These are phyloP conservation scores for Penicillium simplicissimum DNA, from an alignment of 495 filamentous ascomycete species.

Conservation along the genomic window DNA sequence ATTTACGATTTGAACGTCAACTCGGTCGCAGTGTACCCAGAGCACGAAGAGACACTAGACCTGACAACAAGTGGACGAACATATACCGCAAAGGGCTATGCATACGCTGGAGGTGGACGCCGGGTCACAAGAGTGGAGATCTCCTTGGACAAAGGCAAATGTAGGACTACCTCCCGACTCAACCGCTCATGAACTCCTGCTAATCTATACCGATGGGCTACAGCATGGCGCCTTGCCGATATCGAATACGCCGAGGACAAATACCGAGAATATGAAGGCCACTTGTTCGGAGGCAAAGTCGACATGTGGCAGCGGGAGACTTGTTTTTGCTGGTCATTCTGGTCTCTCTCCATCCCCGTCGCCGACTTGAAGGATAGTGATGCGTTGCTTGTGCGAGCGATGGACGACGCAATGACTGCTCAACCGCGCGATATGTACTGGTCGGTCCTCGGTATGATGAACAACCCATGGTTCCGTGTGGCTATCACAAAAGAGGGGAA, in stretches of 20 bases:
- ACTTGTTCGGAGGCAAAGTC: constrained; percentile 74
- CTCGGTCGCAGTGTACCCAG: constrained; percentile 77
- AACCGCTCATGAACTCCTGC: background rate
- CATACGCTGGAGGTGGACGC: constrained; percentile 87
- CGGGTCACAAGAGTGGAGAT: constrained; percentile 82
- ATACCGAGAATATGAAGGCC: constrained; percentile 69
- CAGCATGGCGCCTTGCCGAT: constrained; percentile 76
- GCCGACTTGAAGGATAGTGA: constrained; percentile 60
- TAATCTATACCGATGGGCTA: constrained; percentile 11
- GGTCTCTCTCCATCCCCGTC: constrained; percentile 72
- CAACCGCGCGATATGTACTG: constrained; percentile 97
- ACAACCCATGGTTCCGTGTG: constrained; percentile 92
- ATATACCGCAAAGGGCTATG: constrained; percentile 79
- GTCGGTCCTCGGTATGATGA: constrained; percentile 98
- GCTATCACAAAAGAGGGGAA: constrained; percentile 71
- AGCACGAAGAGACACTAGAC: constrained; percentile 73
- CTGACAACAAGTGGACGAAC: constrained; percentile 47
- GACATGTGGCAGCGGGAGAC: constrained; percentile 83
- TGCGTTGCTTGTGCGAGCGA: constrained; percentile 81
- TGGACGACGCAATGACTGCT: constrained; percentile 88
- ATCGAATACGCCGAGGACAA: constrained; percentile 86
- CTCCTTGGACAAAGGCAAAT: constrained; percentile 63
- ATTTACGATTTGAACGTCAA: constrained; percentile 95
- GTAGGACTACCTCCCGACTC: constrained; percentile 1
- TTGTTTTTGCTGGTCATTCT: constrained; percentile 94